Evolutionary conservation across 169 alveolate species (phyloP).

Genomic region (Plasmodium sp.): DNA sequence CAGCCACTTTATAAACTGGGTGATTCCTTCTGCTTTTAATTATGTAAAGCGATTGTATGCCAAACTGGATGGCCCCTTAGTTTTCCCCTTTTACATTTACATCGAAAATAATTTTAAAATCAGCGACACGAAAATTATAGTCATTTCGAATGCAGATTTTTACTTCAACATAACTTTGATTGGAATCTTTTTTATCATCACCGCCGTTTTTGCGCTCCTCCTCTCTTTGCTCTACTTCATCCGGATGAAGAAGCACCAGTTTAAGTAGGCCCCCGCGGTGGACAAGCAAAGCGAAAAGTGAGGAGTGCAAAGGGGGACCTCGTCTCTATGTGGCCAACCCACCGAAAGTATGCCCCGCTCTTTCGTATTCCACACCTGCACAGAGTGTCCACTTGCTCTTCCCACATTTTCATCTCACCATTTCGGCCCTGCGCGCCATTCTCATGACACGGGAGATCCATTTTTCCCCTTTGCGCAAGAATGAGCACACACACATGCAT

Average conservation of each 20-base stretch:
- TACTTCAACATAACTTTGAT: constrained; percentile 11
- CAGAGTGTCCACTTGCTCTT: neutral
- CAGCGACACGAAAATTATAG: constrained; percentile 21
- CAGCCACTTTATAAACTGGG: constrained; percentile 89
- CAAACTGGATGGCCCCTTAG: constrained; percentile 78
- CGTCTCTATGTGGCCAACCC: neutral
- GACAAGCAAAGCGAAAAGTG: neutral
- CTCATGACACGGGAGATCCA: neutral
- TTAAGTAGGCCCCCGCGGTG: neutral
- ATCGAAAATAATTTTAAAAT: constrained; percentile 70
- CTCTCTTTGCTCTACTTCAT: constrained; percentile 18
- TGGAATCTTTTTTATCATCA: constrained; percentile 42
- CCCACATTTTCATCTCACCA: neutral
- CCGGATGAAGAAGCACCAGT: constrained; percentile 33
- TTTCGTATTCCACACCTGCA: neutral
- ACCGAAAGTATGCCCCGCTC: neutral
- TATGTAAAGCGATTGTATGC: constrained; percentile 85
- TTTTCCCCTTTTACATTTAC: constrained; percentile 81
- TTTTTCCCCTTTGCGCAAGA: neutral
- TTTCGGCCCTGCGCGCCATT: neutral
- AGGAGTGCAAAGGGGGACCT: neutral
- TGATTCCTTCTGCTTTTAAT: constrained; percentile 86
- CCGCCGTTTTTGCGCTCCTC: constrained; percentile 17
- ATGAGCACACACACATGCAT: neutral
- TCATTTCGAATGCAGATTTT: constrained; percentile 12